phyloP scores from a whole-genome alignment of 2,329 filamentous ascomycete species.

The Venturiaceae sp. region DNA sequence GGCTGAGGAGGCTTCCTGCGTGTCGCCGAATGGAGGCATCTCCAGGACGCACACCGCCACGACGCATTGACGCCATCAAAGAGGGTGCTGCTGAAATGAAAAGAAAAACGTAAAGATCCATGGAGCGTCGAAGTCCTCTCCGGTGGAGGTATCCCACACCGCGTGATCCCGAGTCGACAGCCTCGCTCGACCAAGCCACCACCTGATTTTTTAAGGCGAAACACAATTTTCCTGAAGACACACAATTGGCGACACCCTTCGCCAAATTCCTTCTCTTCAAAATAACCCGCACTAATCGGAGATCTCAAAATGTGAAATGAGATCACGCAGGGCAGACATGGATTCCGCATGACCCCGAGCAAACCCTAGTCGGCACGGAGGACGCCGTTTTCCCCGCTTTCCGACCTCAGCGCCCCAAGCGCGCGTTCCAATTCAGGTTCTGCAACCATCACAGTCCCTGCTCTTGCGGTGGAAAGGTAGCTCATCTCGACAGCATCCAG shows the following conservation, averaged over 20 bases:
- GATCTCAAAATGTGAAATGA: too few species aligned
- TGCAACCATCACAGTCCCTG: slow-evolving; percentile 80
- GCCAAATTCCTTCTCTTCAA: not conserved
- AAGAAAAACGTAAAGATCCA: too few species aligned
- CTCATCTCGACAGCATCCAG: slow-evolving; percentile 60
- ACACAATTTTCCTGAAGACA: not conserved
- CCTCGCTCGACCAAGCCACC: not conserved
- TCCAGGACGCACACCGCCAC: too few species aligned
- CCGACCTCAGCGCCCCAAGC: slow-evolving; percentile 50
- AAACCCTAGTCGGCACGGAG: not conserved
- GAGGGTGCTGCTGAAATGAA: not conserved
- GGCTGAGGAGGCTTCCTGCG: not conserved
- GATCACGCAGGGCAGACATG: not conserved
- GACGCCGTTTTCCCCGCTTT: not conserved
- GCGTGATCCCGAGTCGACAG: not conserved
- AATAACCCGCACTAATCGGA: not conserved
- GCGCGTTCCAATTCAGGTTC: slow-evolving; percentile 65
- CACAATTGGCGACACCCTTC: not conserved
- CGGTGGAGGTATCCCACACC: too few species aligned
- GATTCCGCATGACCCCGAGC: not conserved
- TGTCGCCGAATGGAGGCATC: not conserved
- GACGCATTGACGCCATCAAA: not conserved
- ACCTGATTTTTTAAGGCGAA: not conserved
- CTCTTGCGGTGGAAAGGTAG: slow-evolving; percentile 80
- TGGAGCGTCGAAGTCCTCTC: too few species aligned